A percentile compares a stretch with the other conserved stretches of the same genome.
phyloP scores from a whole-genome alignment of 306 rosid species.

The Quercus bicolor region DNA sequence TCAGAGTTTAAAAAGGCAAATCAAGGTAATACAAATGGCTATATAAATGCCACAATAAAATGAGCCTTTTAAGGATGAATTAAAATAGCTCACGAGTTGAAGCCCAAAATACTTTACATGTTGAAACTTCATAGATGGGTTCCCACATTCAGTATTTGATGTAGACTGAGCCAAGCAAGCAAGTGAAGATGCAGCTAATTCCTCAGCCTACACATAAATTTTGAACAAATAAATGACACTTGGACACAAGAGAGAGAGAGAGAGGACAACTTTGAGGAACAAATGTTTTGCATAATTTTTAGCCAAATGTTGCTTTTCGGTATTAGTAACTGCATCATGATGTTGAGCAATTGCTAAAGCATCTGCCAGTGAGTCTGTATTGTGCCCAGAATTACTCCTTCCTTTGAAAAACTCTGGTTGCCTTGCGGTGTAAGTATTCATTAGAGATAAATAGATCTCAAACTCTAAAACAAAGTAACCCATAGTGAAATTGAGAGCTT shows the following conservation, averaged over 20 bases:
- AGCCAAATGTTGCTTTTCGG: conserved; percentile 74
- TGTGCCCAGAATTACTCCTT: conserved; percentile 53
- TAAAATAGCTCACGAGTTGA: conserved; percentile 1
- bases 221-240: conserved; percentile 7
- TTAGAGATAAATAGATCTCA: conserved; percentile 11
- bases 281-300: conserved; percentile 71
- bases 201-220: conserved; percentile 34
- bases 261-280: conserved; percentile 35
- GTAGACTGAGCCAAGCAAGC: too few relatives aligned
- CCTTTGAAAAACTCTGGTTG: conserved; percentile 75
- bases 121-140: neutral
- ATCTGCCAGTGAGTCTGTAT: conserved; percentile 66
- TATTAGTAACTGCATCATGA: conserved; percentile 81
- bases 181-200: conserved; percentile 24
- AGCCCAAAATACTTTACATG: neutral
- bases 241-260: neutral
- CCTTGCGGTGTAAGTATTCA: conserved; percentile 50
- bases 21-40: neutral
- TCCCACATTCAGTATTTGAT: too few relatives aligned
- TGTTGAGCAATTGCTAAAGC: conserved; percentile 87
- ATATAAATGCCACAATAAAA: neutral
- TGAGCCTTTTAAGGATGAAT: neutral
- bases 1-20: too few relatives aligned
- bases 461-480: conserved; percentile 5
- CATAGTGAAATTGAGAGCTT: neutral